Evolutionary conservation across 2,329 filamentous ascomycete genomes (phyloP), one percentile per base, ranked within the genome.

Genomic region (Fusarium staphyleae): DNA sequence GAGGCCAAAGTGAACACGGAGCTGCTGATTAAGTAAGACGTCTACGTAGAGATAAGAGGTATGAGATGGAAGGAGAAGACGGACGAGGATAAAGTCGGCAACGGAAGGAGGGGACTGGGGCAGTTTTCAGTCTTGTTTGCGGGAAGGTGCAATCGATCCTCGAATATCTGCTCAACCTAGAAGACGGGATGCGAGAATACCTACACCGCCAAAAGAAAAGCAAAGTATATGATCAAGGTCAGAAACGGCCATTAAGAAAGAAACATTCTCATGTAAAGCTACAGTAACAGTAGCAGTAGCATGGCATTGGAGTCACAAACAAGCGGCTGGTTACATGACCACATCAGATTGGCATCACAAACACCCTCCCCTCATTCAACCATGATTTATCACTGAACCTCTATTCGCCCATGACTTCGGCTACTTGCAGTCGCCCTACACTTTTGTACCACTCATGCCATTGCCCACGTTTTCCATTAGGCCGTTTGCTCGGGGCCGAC

Each of bases 271-370:
- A 34, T 16, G 32, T 16, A 34, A 14, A 34, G n/a, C n/a, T n/a
- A 34, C 28, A 7, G 28, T 30, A 13, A n/a, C 28, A 30, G 12
- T 7, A 30, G 32, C 28, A 30, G 12, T 7, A 30, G 32, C 29
- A 54, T 41, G 35, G 34, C 36, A 45, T 18, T 40, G 55, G 35
- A 42, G 47, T 4, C 12, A 30, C 11, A 30, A 50, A 60, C 55
- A 62, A 41, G 26, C 57, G 57, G 58, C 45, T 62, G 18, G 53
- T 62, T 61, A 59, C 58, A 55, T 62, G 22, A 10, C n/a, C 26
- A 24, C 34, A 34, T 24, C 22, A 24, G 19, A 22, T 22, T 51
- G 13, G 45, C 36, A 28, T 43, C 44, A 59, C 56, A 56, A 60
- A 52, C 55, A 46, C 45, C n/a, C 53, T 50, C 28, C 24, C 16